Conservation (phyloP, 768 basidiomycete genomes). For the Lentinula sp. region DNA sequence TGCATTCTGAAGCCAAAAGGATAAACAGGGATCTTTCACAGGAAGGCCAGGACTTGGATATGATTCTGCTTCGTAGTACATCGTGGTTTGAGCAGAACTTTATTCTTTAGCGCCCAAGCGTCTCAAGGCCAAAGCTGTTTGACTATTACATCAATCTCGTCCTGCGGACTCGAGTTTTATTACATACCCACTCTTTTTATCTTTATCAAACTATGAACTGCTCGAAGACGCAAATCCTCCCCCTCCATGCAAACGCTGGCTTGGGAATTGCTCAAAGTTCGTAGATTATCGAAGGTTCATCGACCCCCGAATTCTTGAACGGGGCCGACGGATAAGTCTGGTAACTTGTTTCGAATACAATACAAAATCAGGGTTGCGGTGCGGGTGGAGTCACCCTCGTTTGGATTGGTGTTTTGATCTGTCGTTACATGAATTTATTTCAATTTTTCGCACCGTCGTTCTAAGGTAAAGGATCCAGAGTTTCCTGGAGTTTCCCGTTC, state of each 20-base stretch:
- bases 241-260: too few relatives aligned
- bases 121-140: background rate
- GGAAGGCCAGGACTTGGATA: constrained; percentile 5
- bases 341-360: background rate
- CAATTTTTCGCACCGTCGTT: background rate
- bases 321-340: background rate
- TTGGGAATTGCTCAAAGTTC: too few relatives aligned
- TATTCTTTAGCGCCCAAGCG: background rate
- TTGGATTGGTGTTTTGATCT: background rate
- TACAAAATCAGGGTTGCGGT: background rate
- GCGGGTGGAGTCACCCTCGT: background rate
- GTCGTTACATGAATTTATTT: background rate
- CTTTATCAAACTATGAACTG: background rate
- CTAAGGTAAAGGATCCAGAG: background rate
- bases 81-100: background rate
- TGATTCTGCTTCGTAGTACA: constrained; percentile 3
- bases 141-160: too few relatives aligned
- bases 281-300: background rate
- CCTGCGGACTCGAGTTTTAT: too few relatives aligned
- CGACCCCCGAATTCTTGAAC: background rate
- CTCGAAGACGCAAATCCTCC: too few relatives aligned
- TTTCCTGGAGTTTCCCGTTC: background rate
- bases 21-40: constrained; percentile 8
- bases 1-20: constrained; percentile 25
- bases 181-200: background rate